Conservation (phyloP, 169 alveolate genomes). For the Eimeria zaria region DNA sequence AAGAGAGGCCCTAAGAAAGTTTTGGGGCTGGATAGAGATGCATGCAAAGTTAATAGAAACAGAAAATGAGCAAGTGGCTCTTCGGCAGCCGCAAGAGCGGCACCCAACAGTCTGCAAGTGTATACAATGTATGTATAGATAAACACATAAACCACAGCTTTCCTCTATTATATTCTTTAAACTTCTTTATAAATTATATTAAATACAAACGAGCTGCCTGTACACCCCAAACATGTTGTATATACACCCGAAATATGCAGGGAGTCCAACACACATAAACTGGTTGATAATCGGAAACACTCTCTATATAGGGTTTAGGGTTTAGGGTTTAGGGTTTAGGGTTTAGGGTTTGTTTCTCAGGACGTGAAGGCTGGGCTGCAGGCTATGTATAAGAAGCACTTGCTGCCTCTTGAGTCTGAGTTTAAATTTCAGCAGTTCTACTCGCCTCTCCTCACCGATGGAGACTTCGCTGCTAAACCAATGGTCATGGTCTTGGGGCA, state of each 20-base stretch:
- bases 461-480: not conserved
- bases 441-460: not conserved
- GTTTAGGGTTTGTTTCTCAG: not conserved
- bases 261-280: too few species aligned
- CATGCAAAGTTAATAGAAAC: not conserved
- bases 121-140: conserved; percentile 31
- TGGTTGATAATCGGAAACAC: too few species aligned
- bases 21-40: not conserved
- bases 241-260: too few species aligned
- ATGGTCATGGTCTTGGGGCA: conserved; percentile 27
- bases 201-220: not conserved
- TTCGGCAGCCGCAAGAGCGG: conserved; percentile 70
- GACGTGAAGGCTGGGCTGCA: not conserved
- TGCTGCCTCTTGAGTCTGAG: conserved; percentile 87
- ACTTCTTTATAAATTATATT: not conserved
- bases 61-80: conserved; percentile 52
- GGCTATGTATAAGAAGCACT: not conserved
- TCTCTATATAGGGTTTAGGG: conserved; percentile 3
- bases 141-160: not conserved
- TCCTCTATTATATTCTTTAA: not conserved
- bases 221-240: too few species aligned
- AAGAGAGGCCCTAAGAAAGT: not conserved
- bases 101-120: conserved; percentile 59
- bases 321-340: not conserved
- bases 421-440: conserved; percentile 85